phyloP scores from a whole-genome alignment of 495 filamentous ascomycete species.

The Lentithecium fluviatile region DNA sequence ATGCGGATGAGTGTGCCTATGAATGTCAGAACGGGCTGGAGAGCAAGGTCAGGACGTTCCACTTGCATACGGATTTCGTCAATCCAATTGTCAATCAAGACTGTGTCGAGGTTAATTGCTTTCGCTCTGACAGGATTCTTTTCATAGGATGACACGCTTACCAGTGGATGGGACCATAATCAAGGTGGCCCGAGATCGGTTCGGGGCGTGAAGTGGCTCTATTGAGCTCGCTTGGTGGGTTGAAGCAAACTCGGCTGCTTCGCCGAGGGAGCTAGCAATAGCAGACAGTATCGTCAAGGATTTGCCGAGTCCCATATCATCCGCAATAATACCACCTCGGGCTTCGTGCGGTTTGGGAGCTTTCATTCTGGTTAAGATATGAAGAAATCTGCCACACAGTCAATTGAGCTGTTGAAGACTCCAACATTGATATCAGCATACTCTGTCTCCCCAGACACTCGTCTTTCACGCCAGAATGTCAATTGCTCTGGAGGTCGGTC shows the following conservation, averaged over 20 bases:
- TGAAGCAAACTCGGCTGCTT: constrained; percentile 55
- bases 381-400: background rate
- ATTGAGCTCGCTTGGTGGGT: too few relatives aligned
- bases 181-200: too few relatives aligned
- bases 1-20: constrained; percentile 80
- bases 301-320: constrained; percentile 96
- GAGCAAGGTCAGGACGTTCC: background rate
- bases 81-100: background rate
- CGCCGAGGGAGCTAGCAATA: constrained; percentile 55
- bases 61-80: background rate
- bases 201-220: too few relatives aligned
- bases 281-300: constrained; percentile 83
- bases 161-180: too few relatives aligned
- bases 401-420: background rate
- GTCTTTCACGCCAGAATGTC: background rate
- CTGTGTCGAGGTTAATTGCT: background rate
- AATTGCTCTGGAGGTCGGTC: background rate
- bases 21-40: constrained; percentile 65
- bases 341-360: constrained; percentile 60
- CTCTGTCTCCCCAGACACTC: background rate
- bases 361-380: background rate
- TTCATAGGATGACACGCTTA: background rate
- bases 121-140: background rate
- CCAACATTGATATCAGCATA: background rate
- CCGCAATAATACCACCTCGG: constrained; percentile 80